These are phyloP conservation scores for Penicillium sp. DNA, from an alignment of 2,329 filamentous ascomycete genomes.

Conservation along the genomic window DNA sequence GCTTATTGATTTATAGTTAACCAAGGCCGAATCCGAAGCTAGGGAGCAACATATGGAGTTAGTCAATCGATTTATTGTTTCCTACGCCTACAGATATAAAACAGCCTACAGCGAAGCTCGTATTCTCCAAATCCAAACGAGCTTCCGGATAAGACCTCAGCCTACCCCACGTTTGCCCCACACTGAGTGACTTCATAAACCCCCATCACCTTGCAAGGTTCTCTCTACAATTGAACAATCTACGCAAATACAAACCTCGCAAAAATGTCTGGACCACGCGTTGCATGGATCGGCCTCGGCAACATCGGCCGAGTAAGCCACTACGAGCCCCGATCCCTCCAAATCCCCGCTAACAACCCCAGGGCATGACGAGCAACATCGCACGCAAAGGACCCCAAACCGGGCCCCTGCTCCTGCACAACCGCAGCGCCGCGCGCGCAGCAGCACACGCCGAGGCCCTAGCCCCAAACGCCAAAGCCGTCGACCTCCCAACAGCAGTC, in stretches of 20 bases:
- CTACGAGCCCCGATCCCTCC: neutral
- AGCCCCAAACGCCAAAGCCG: conserved; percentile 61
- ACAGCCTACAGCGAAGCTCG: neutral
- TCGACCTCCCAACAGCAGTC: conserved; percentile 66
- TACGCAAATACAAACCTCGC: neutral
- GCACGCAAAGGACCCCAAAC: conserved; percentile 73
- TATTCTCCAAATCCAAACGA: neutral
- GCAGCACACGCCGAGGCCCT: conserved; percentile 65
- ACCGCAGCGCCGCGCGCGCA: conserved; percentile 71
- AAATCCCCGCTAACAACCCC: neutral
- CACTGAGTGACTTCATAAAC: conserved; percentile 3
- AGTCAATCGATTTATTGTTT: no score
- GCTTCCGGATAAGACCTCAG: conserved; percentile 15
- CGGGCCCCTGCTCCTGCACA: conserved; percentile 75
- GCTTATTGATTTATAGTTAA: conserved; percentile 1
- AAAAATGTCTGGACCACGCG: conserved; percentile 43
- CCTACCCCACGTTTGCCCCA: conserved; percentile 21
- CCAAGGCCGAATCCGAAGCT: neutral
- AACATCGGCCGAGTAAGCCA: conserved; percentile 78
- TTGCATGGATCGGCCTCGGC: conserved; percentile 81
- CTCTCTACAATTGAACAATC: neutral
- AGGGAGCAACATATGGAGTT: no score
- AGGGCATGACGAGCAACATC: conserved; percentile 86
- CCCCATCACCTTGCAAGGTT: neutral
- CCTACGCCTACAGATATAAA: no score